Base-by-base conservation (phyloP, 2,329 filamentous ascomycete genomes). In the Trematosphaeria pertusa region DNA sequence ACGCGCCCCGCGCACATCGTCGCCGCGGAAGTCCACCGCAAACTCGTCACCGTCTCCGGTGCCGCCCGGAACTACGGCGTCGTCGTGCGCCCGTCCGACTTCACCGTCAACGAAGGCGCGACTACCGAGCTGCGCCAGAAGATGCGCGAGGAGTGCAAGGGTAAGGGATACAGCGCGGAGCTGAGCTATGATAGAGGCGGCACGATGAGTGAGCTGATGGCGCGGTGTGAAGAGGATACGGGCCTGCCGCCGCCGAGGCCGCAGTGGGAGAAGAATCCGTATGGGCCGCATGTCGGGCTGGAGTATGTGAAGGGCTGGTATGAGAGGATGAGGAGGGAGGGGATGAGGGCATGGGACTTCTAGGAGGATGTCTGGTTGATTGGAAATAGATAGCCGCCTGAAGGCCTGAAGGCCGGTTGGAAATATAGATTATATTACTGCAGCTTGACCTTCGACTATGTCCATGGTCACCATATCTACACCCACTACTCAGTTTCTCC, bases 231-330 rank as follows among this genome's bases (percentile, higher is more conserved):
- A 4, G 48, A 66, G 33, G 75, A 80, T 48, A 80, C 76, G 0
- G 77, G 76, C 0, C 50, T 78, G 28, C 52, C 62, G 33, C 53
- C 76, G 0, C 77, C 77, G 2, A 58, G 46, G 11, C 71, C 74
- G 17, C 76, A 76, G 52, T 80, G 77, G 76, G 69, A 73, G 31
- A 63, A 65, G 15, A 65, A 74, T 28, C 64, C 72, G 0, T 78
- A 79, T 61, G 77, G 76, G 0, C 75, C 77, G 12, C 77, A 80
- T 63, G 65, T 70, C 11, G 65, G 64, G 9, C 36, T 77, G 34
- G 56, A 65, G 15, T 80, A 79, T 61, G 75, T 79, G 30, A 65
- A 69, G 53, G 50, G 68, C 0, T 79, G 77, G 76, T 78, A 74
- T 52, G 55, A 64, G 53, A 67, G 42, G 42, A 74, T 74, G 69